Evolutionary conservation across 371 early-diverging fungal genomes (phyloP), one percentile per base, ranked within the genome.

Genomic region (Rhizopus arrhizus): DNA sequence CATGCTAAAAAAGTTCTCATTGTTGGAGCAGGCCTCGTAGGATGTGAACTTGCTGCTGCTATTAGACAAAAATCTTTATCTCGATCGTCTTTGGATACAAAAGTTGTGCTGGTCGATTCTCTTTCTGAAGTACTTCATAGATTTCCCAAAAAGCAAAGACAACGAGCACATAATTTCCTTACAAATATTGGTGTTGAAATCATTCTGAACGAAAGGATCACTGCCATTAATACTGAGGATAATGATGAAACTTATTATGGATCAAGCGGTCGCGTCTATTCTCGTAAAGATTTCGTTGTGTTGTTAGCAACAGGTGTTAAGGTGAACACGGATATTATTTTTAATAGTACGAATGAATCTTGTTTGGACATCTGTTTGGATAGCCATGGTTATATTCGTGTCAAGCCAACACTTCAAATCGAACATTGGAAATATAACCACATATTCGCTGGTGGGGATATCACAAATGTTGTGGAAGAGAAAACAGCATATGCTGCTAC

Each of bases 371-470:
- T 60, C 8, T 73, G 74, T 41, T 28, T 77, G 3, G 77, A 80
- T 52, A 45, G 41, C 33, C 60, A 65, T 34, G 81, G 76, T 0
- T 45, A 74, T 16, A 79, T 90, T 51, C 67, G 75, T 6, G 86
- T 89, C 38, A 70, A 70, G 22, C 77, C 82, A 15, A 88, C 89
- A 2, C 61, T 87, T 55, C 90, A 90, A 63, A 45, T 90, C 9
- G 77, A 76, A 35, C 80, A 87, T 41, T 76, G 71, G 10, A 78
- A 71, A n/a, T 78, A 85, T 29, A 72, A 74, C 1, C 78, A 85
- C 55, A 81, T 90, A 48, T 89, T 88, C 64, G 82, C 88, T 3
- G 85, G 87, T 1, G 90, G 90, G 2, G 90, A 90, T 58, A 84
- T 82, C 22, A 78, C 83, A 22, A 83, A 86, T 29, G 73, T 82